Conservation (phyloP, 305 asterid species). For the Solanum chacoense region DNA sequence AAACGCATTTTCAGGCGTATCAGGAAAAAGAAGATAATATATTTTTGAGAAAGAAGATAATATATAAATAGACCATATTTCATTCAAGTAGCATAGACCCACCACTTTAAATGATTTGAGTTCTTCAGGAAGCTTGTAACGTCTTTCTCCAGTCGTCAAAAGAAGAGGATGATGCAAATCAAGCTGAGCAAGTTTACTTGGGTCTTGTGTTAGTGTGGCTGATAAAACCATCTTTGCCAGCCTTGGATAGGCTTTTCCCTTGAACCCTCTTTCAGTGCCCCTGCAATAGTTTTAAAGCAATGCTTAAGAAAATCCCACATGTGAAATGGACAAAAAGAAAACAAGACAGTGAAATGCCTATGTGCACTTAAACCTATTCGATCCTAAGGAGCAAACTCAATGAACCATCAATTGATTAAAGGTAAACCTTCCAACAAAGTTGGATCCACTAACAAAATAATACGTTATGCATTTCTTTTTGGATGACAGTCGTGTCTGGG, state of each 20-base stretch:
- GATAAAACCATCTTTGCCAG: slow-evolving; percentile 79
- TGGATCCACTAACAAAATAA: neutral
- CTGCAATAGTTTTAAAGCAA: slow-evolving; percentile 33
- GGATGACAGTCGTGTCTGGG: neutral
- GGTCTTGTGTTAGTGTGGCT: slow-evolving; percentile 91
- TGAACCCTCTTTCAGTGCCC: slow-evolving; percentile 77
- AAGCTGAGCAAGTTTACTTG: slow-evolving; percentile 85
- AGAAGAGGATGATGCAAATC: slow-evolving; percentile 81
- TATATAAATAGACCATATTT: neutral
- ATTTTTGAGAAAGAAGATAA: neutral
- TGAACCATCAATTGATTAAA: neutral
- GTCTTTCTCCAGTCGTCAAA: slow-evolving; percentile 56
- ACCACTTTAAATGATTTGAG: slow-evolving; percentile 80
- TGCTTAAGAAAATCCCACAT: neutral
- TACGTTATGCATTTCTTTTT: neutral
- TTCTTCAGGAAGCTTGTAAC: slow-evolving; percentile 70
- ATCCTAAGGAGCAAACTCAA: neutral
- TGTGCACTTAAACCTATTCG: neutral
- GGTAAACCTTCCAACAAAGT: neutral
- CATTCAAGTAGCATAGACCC: neutral
- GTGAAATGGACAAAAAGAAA: neutral
- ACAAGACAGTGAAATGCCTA: neutral
- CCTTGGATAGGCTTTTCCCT: slow-evolving; percentile 61
- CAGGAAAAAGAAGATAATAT: neutral
- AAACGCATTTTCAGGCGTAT: neutral